Evolutionary conservation across 768 basidiomycete species (phyloP), one percentile per base, ranked within the genome.

Genomic region (Boletus barrowsii): DNA sequence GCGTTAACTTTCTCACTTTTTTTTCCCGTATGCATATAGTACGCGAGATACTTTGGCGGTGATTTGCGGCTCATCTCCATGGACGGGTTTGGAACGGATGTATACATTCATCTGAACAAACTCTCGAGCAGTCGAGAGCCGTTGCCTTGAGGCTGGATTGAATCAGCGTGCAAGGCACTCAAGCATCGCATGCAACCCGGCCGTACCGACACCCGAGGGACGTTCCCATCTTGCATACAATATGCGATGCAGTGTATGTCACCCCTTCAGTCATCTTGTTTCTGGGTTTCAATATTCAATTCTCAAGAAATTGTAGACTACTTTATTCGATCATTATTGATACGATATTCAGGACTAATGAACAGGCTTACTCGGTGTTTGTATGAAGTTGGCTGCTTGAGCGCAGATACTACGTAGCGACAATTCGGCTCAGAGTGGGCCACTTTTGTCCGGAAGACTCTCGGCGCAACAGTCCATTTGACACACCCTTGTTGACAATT

Each of bases 71-170:
- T 99, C 52, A 99, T 99, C 58, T 89, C 93, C 41, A 98, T 99
- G 95, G 97, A 99, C 58, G 96, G 97, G n/a, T 93, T 90, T 65
- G 93, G 93, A 10, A 93, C 90, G 35, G 93, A 96, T 66, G 90
- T 94, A 3, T 96, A 95, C 67, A 93, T 96, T 58, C 93, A 95
- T 68, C 74, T 94, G 49, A 94, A 94, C 67, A 79, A 87, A 44
- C 78, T 94, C 15, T 90, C 88, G 10, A 91, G 64, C n/a, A 65
- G 65, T 52, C 64, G 55, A 43, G 64, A 65, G 26, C 64, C 64
- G 14, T 47, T 66, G 33, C 64, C 65, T 14, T 66, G 57, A 13
- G 37, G 2, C 17, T 15, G n/a, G 13, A 33, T 37, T 10, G 18
- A 10, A n/a, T 14, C 46, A 37, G 39, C 15, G n/a, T 47, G 33